Evolutionary conservation across 2,329 filamentous ascomycete species (phyloP).

Genomic region (Colletotrichum orchidophilum): DNA sequence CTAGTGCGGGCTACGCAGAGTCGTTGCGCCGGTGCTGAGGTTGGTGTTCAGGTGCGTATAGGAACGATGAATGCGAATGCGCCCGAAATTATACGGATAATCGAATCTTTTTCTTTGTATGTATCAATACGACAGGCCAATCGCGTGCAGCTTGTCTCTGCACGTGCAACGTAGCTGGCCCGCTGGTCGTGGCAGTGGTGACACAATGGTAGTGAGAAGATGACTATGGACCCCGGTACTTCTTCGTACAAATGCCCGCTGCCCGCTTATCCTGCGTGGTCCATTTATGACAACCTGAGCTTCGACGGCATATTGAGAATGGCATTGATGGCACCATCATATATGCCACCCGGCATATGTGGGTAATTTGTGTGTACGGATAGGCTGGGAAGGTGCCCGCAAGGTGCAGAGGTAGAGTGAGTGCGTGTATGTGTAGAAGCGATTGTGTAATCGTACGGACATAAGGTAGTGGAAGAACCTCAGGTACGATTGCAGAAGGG

Average conservation of each 20-base stretch:
- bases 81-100: neutral
- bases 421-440: neutral
- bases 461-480: neutral
- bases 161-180: neutral
- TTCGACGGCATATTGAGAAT: neutral
- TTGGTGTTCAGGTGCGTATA: neutral
- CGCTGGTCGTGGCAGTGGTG: neutral
- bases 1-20: conserved; percentile 13
- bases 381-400: neutral
- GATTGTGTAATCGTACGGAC: too few species aligned
- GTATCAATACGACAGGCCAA: neutral
- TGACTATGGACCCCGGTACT: neutral
- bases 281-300: neutral
- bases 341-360: neutral
- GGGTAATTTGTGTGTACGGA: neutral
- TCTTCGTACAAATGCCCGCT: neutral
- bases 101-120: neutral
- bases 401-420: too few species aligned
- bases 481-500: neutral
- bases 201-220: neutral
- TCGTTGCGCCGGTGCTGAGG: neutral
- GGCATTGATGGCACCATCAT: neutral
- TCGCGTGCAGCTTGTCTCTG: neutral
- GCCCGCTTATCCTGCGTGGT: neutral
- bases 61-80: neutral